phyloP scores from a whole-genome alignment of 495 filamentous ascomycete species.

The Schizothecium vesticola region DNA sequence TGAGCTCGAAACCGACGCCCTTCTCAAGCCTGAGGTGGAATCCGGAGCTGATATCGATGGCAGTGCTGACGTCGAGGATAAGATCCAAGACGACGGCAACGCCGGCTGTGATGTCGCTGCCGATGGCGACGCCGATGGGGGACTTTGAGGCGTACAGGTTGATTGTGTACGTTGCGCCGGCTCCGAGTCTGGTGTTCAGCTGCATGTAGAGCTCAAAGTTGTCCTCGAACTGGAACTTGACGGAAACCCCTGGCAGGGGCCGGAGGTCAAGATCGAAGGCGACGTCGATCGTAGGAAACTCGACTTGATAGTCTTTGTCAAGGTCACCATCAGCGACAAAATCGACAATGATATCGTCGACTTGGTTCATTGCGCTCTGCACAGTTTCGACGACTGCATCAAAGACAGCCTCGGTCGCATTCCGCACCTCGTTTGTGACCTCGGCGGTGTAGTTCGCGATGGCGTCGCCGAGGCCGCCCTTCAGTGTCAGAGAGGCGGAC shows the following conservation, averaged over 20 bases:
- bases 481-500: conserved; percentile 36
- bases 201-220: conserved; percentile 49
- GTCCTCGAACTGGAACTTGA: conserved; percentile 43
- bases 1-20: conserved; percentile 37
- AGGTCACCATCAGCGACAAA: conserved; percentile 17
- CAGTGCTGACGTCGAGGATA: conserved; percentile 40
- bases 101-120: conserved; percentile 36
- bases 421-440: conserved; percentile 26
- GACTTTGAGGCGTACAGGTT: conserved; percentile 44
- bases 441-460: conserved; percentile 29
- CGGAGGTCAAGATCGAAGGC: conserved; percentile 37
- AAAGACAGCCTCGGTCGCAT: conserved; percentile 25
- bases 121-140: conserved; percentile 34
- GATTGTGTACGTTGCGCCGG: conserved; percentile 43
- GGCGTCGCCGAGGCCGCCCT: conserved; percentile 33
- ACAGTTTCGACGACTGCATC: background rate
- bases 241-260: conserved; percentile 36
- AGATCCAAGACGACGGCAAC: conserved; percentile 43
- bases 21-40: conserved; percentile 50
- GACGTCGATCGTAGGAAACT: conserved; percentile 34
- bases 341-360: conserved; percentile 26
- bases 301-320: too few species aligned
- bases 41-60: conserved; percentile 47
- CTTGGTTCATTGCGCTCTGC: background rate
- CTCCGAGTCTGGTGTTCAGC: conserved; percentile 39